Percentiles rank a stretch among this genome's conserved stretches.
Conservation (phyloP, 192 early-diverging fungal genomes). For the Podila epicladia region DNA sequence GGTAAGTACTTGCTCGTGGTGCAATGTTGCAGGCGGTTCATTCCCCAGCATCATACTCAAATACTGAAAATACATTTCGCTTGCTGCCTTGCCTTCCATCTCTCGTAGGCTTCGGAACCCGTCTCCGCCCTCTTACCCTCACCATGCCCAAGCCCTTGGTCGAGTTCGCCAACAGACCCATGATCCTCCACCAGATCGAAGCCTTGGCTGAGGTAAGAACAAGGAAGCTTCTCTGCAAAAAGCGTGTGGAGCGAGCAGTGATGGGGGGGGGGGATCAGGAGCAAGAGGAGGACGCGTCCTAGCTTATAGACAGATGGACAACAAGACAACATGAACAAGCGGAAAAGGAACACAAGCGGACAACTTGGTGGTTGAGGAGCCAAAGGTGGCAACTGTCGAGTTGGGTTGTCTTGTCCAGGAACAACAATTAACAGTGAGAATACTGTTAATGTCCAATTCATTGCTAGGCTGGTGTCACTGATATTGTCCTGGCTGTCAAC, state of each 20-base stretch:
- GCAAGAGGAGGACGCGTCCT: too few relatives aligned
- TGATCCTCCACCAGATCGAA: slow-evolving; percentile 99
- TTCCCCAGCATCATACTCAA: background rate
- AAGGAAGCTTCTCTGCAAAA: background rate
- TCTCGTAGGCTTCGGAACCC: slow-evolving; percentile 91
- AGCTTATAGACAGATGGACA: background rate
- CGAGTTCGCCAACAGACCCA: slow-evolving; percentile 99
- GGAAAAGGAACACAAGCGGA: background rate
- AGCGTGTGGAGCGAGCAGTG: background rate
- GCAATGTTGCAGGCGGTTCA: background rate
- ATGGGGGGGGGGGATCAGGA: too few relatives aligned
- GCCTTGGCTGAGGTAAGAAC: slow-evolving; percentile 88
- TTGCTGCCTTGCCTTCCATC: background rate
- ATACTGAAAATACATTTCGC: background rate
- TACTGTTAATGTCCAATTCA: too few relatives aligned
- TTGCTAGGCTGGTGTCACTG: slow-evolving; percentile 91
- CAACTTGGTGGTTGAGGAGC: too few relatives aligned
- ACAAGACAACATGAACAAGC: background rate
- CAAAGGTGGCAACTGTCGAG: too few relatives aligned
- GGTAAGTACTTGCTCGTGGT: slow-evolving; percentile 52
- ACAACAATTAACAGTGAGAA: too few relatives aligned
- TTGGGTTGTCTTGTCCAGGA: too few relatives aligned
- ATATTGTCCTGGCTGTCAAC: slow-evolving; percentile 98
- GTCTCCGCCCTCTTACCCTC: slow-evolving; percentile 96
- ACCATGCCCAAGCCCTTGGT: slow-evolving; percentile 98